Percentiles rank a stretch among this genome's conserved stretches.
These are phyloP conservation scores for Kalanchoe fedtschenkoi DNA, from an alignment of 164 flowering plant genomes.

Conservation along the genomic window DNA sequence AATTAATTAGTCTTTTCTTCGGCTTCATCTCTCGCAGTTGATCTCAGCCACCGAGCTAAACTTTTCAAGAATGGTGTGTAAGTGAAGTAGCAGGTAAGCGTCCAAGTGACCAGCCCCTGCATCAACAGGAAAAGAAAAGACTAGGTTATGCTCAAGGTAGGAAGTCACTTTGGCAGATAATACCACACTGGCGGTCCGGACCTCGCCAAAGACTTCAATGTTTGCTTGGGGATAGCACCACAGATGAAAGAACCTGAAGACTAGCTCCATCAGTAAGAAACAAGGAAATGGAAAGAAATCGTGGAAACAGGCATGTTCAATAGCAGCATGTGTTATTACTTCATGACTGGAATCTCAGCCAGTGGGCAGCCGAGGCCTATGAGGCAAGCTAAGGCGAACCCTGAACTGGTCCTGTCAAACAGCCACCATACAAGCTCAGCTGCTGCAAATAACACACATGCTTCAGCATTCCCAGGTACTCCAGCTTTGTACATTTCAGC, in stretches of 20 bases:
- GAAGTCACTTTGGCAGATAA: background rate
- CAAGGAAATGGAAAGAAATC: background rate
- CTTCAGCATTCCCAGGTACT: constrained; percentile 59
- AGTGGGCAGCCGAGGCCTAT: constrained; percentile 67
- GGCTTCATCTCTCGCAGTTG: constrained; percentile 12
- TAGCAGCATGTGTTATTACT: constrained; percentile 37
- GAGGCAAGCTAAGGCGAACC: constrained; percentile 66
- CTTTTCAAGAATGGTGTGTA: constrained; percentile 65
- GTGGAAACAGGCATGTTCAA: background rate
- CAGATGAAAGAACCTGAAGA: constrained; percentile 55
- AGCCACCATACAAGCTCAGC: constrained; percentile 68
- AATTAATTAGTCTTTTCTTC: constrained; percentile 3
- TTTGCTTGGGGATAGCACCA: constrained; percentile 87
- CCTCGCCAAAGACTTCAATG: constrained; percentile 68
- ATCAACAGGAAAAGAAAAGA: constrained; percentile 3
- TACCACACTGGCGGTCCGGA: constrained; percentile 7
- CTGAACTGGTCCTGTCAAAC: constrained; percentile 54
- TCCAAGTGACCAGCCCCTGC: constrained; percentile 82
- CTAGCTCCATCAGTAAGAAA: background rate
- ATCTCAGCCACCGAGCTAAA: constrained; percentile 61
- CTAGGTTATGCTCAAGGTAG: background rate
- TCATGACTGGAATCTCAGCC: constrained; percentile 84
- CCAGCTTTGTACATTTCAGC: constrained; percentile 85
- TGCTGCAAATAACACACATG: constrained; percentile 60
- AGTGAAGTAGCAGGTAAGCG: constrained; percentile 75